Conservation (phyloP, 2,329 filamentous ascomycete species). For the Neurospora crassa region DNA sequence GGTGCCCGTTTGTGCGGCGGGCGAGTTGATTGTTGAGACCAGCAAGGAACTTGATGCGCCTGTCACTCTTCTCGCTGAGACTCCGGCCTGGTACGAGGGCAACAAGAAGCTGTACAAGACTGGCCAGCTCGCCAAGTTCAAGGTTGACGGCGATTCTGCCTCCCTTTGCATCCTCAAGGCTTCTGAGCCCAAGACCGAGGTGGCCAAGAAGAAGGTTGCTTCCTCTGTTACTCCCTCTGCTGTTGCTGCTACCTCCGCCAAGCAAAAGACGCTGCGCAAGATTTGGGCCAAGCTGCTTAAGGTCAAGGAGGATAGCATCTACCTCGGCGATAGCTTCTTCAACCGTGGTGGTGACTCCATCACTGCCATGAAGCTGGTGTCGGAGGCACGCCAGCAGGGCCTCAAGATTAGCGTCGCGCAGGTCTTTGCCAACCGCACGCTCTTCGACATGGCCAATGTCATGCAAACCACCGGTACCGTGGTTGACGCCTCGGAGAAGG, state of each 20-base stretch:
- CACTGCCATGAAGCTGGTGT: constrained; percentile 38
- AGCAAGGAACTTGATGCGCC: constrained; percentile 18
- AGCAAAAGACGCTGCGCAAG: constrained; percentile 16
- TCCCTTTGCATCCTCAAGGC: constrained; percentile 1
- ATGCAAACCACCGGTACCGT: constrained; percentile 6
- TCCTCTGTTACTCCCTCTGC: constrained; percentile 1
- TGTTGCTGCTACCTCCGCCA: constrained; percentile 12
- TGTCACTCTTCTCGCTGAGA: constrained; percentile 10
- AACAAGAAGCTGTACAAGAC: constrained; percentile 7
- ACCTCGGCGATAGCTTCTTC: constrained; percentile 37
- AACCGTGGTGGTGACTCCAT: constrained; percentile 39
- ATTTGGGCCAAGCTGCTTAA: constrained; percentile 29
- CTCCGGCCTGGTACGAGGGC: constrained; percentile 21
- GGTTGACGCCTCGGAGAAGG: neutral
- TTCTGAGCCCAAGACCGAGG: constrained; percentile 3
- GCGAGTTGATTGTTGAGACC: constrained; percentile 34
- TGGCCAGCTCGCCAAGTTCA: constrained; percentile 25
- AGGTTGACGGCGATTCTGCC: constrained; percentile 16
- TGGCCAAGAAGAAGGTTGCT: constrained; percentile 6
- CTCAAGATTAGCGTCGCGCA: constrained; percentile 35
- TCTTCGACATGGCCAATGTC: constrained; percentile 16
- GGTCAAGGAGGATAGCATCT: constrained; percentile 24
- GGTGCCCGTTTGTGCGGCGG: constrained; percentile 31
- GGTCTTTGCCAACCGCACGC: constrained; percentile 28
- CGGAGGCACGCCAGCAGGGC: constrained; percentile 30